These are phyloP conservation scores for Boletus rufocinnamomeus DNA, from an alignment of 768 basidiomycete genomes.

Conservation along the genomic window DNA sequence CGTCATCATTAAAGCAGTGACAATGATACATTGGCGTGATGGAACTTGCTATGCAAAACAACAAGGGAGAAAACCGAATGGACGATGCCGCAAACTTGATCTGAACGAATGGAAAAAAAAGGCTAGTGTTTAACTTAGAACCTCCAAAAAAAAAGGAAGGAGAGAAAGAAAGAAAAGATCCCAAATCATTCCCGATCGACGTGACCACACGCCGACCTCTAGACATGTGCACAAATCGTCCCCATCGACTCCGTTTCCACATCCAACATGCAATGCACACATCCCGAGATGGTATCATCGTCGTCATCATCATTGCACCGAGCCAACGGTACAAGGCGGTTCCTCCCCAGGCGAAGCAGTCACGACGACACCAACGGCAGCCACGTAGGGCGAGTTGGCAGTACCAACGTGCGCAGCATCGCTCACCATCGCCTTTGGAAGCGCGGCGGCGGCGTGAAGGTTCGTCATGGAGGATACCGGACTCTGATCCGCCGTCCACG, in stretches of 20 bases:
- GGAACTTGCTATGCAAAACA: slow-evolving; percentile 31
- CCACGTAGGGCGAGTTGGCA: not conserved
- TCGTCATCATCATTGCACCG: slow-evolving; percentile 20
- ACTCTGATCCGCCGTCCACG: slow-evolving; percentile 32
- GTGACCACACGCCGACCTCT: not conserved
- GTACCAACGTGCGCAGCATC: slow-evolving; percentile 12
- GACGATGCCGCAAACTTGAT: slow-evolving; percentile 7
- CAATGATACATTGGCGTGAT: slow-evolving; percentile 28
- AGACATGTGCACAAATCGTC: not conserved
- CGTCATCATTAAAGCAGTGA: slow-evolving; percentile 17
- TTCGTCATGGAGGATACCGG: slow-evolving; percentile 27
- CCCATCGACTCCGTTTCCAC: not conserved
- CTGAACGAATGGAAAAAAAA: not conserved
- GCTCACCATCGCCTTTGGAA: slow-evolving; percentile 24
- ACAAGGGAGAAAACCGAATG: slow-evolving; percentile 14
- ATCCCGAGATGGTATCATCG: not conserved
- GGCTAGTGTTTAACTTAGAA: slow-evolving; percentile 13
- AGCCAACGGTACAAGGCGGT: slow-evolving; percentile 3
- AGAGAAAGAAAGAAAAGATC: not conserved
- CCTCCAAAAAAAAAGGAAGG: not conserved
- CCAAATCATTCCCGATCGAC: not conserved
- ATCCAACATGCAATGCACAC: not conserved
- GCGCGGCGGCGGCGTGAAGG: slow-evolving; percentile 6
- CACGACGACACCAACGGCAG: slow-evolving; percentile 11
- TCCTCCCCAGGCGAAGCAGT: slow-evolving; percentile 3